phyloP scores from a whole-genome alignment of 2,329 filamentous ascomycete species.

The Hypoxylon sp. region DNA sequence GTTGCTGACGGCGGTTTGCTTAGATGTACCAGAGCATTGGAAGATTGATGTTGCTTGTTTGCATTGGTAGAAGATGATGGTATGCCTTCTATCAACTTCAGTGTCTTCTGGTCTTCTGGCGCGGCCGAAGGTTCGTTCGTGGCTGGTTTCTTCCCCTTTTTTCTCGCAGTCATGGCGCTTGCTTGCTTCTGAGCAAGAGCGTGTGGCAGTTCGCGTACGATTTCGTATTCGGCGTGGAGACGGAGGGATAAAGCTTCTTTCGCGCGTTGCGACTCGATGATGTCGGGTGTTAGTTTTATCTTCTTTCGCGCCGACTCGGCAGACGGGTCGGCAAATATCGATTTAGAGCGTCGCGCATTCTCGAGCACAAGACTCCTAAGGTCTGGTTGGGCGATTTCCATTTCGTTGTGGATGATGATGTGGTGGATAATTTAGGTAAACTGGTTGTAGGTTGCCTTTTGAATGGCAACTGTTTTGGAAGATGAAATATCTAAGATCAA shows the following conservation, averaged over 20 bases:
- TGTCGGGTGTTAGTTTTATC: slow-evolving; percentile 39
- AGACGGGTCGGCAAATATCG: slow-evolving; percentile 39
- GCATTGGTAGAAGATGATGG: slow-evolving; percentile 51
- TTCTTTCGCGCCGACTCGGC: slow-evolving; percentile 42
- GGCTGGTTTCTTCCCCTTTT: slow-evolving; percentile 41
- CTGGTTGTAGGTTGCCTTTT: too few relatives aligned
- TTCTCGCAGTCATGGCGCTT: slow-evolving; percentile 42
- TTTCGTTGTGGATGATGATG: too few relatives aligned
- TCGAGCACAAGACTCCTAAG: slow-evolving; percentile 42
- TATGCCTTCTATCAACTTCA: slow-evolving; percentile 73
- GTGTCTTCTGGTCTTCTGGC: slow-evolving; percentile 58
- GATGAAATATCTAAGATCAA: too few relatives aligned
- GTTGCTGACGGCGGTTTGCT: slow-evolving; percentile 39
- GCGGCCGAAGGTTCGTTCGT: slow-evolving; percentile 40
- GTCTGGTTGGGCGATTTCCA: slow-evolving; percentile 42
- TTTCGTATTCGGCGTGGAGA: slow-evolving; percentile 46
- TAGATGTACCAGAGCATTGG: slow-evolving; percentile 49
- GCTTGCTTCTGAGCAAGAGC: slow-evolving; percentile 50
- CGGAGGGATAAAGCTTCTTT: slow-evolving; percentile 45
- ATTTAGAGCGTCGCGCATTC: slow-evolving; percentile 45
- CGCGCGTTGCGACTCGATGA: slow-evolving; percentile 41
- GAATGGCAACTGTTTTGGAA: too few relatives aligned
- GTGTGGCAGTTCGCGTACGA: slow-evolving; percentile 43
- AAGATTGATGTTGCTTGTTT: slow-evolving; percentile 29
- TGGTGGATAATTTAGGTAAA: too few relatives aligned